Conservation (phyloP, 768 basidiomycete species). For the Crepidotus variabilis region DNA sequence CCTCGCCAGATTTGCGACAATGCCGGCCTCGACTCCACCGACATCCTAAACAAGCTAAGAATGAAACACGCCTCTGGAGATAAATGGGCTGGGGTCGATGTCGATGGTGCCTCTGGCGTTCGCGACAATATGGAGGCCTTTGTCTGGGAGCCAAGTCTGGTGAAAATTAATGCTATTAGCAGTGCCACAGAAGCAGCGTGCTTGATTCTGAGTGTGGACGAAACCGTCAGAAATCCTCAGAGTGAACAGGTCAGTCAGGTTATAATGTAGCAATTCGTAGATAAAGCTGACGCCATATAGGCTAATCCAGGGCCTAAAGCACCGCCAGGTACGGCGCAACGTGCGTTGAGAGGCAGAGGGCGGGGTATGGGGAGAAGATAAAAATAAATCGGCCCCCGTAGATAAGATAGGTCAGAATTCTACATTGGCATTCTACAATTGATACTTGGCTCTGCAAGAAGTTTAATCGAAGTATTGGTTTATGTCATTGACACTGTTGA, state of each 20-base stretch:
- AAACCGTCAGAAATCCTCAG: conserved; percentile 95
- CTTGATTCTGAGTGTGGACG: conserved; percentile 92
- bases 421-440: not conserved
- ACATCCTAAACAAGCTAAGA: conserved; percentile 93
- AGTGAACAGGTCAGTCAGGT: conserved; percentile 73
- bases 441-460: conserved; percentile 4
- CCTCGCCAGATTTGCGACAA: conserved; percentile 99
- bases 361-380: conserved; percentile 77
- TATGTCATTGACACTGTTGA: no score
- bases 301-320: conserved; percentile 82
- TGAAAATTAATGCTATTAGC: conserved; percentile 93
- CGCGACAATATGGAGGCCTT: conserved; percentile 97
- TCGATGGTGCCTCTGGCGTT: conserved; percentile 84
- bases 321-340: conserved; percentile 87
- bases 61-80: conserved; percentile 93
- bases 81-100: conserved; percentile 91
- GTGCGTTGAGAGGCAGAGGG: conserved; percentile 83
- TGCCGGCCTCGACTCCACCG: conserved; percentile 95
- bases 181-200: conserved; percentile 97
- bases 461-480: not conserved
- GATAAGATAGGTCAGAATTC: not conserved
- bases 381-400: conserved; percentile 6
- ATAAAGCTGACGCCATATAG: conserved; percentile 35
- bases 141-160: conserved; percentile 96
- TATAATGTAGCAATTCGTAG: not conserved